Base-by-base conservation (phyloP, 2,329 filamentous ascomycete genomes). In the Didymella pomorum region DNA sequence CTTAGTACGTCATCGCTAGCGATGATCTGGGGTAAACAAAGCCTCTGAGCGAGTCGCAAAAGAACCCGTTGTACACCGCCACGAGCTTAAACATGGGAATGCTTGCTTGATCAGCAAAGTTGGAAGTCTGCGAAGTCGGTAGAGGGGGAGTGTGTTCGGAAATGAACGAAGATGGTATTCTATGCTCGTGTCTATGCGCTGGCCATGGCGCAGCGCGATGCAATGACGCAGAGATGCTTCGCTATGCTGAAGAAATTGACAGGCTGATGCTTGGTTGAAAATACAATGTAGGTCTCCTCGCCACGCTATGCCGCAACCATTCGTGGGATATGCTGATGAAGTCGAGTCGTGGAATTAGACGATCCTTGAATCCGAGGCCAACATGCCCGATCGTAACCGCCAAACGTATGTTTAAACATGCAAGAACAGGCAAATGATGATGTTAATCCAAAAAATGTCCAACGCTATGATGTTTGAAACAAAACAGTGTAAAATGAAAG, bases 381-480 rank as follows among this genome's bases (percentile, higher is more conserved):
- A 66, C 66, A 68, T 46, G 45, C 66, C 67, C 65, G 69, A 67
- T 61, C 65, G 52, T 66, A 39, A 61, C 59, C 60, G 56, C 61
- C 60, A 50, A 57, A 58, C 70, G 62, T 67, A 57, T 69, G 67
- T 71, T 63, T 63, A 64, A 61, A 63, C 55, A 65, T 66, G 57
- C 56, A 60, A 64, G 53, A 67, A 65, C 56, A 64, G 42, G 31
- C 61, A 48, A 59, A 64, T 60, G 61, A 69, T 64, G 66, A 62
- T 52, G 55, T 31, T 58, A 63, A 62, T 37, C 49, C 49, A 58
- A 61, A 7, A 58, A 63, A 52, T n/a, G 51, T 26, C 56, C 60
- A 60, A 56, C 70, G 71, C 72, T 74, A 70, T 72, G 69, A 71
- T 71, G 65, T 64, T 63, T 44, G 55, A 64, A 59, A 61, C 55